Percentiles rank a stretch among this genome's conserved stretches.
Conservation (phyloP, 805 yeast genomes). For the Vanderwaltozyma yarrowii region DNA sequence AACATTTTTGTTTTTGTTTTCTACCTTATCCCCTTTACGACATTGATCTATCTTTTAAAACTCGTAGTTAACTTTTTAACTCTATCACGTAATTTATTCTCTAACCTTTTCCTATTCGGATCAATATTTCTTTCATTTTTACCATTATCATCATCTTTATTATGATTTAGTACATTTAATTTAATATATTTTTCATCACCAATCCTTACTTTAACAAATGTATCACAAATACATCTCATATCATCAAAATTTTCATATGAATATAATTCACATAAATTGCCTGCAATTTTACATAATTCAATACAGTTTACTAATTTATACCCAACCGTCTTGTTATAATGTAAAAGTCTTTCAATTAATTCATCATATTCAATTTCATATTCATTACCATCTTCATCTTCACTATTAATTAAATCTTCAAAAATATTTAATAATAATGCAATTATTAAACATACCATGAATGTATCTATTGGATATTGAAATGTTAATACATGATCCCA, state of each 20-base stretch:
- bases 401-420: constrained; percentile 9
- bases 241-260: constrained; percentile 11
- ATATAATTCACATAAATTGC: constrained; percentile 22
- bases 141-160: neutral
- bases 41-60: no score
- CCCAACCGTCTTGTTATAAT: constrained; percentile 5
- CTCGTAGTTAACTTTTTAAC: constrained; percentile 9
- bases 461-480: constrained; percentile 14
- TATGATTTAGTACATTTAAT: neutral
- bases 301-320: constrained; percentile 10
- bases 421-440: constrained; percentile 14
- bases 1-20: no score
- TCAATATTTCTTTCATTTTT: constrained; percentile 5
- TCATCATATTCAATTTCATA: constrained; percentile 20
- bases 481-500: constrained; percentile 27
- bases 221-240: constrained; percentile 15
- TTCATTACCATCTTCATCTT: constrained; percentile 11
- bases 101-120: constrained; percentile 20
- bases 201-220: constrained; percentile 13
- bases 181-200: constrained; percentile 6
- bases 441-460: constrained; percentile 18
- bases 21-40: no score
- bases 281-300: constrained; percentile 19
- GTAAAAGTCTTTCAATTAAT: constrained; percentile 20
- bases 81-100: constrained; percentile 17